These are phyloP conservation scores for Talaromyces verruculosus DNA, from an alignment of 2,329 filamentous ascomycete species.

Conservation along the genomic window DNA sequence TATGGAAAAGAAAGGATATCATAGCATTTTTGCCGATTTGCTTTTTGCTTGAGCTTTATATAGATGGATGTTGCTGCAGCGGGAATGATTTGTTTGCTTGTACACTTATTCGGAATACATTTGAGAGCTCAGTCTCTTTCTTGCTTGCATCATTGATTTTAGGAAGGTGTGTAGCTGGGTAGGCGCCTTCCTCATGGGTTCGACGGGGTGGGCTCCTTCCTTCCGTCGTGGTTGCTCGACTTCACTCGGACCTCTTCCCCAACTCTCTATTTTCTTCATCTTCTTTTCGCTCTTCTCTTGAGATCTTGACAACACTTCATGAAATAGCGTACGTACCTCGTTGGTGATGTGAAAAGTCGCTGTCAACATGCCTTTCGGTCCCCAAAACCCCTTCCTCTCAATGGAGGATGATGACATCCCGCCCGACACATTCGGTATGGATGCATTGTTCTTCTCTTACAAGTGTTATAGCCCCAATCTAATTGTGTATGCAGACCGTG, in stretches of 20 bases:
- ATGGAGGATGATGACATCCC: slow-evolving; percentile 32
- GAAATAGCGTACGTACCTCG: not conserved
- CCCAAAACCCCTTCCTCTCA: slow-evolving; percentile 1
- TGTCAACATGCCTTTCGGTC: not conserved
- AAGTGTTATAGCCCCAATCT: not conserved
- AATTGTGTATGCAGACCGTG: slow-evolving; percentile 32
- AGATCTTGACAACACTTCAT: not conserved
- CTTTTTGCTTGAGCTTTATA: slow-evolving; percentile 5
- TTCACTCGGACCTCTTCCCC: not conserved
- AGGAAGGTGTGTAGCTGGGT: not conserved
- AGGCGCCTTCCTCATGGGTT: not conserved
- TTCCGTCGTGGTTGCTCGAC: not conserved
- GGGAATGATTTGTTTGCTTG: not conserved
- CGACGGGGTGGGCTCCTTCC: not conserved
- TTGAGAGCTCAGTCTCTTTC: not conserved
- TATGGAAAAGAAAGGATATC: slow-evolving; percentile 27
- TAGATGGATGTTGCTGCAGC: slow-evolving; percentile 1
- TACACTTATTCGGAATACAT: not conserved
- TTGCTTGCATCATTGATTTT: not conserved
- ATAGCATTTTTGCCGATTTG: slow-evolving; percentile 17
- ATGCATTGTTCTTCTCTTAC: slow-evolving; percentile 18
- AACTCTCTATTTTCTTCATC: not conserved
- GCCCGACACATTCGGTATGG: slow-evolving; percentile 53
- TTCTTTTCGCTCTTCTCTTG: not conserved
- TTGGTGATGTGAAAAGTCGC: not conserved